A percentile compares a stretch with the other conserved stretches of the same genome.
phyloP scores from a whole-genome alignment of 1,284 basidiomycete genomes.

The Cryptococcus floricola region DNA sequence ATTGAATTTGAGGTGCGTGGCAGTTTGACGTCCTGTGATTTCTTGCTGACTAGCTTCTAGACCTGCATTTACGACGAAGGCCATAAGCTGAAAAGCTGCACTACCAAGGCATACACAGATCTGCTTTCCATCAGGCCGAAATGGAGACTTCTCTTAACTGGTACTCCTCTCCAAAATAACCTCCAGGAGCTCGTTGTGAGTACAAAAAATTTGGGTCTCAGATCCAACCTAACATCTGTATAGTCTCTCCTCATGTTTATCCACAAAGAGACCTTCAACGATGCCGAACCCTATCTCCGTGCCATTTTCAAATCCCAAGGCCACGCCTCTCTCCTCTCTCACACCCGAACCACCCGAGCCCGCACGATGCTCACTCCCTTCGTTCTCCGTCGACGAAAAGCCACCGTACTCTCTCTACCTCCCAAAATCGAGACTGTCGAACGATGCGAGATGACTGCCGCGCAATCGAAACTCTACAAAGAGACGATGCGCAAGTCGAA shows the following conservation, averaged over 20 bases:
- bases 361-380: conserved; percentile 99
- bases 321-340: conserved; percentile 73
- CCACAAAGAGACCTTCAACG: conserved; percentile 81
- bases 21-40: not conserved
- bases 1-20: conserved; percentile 71
- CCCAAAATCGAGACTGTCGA: conserved; percentile 88
- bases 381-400: conserved; percentile 90
- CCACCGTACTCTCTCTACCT: conserved; percentile 86
- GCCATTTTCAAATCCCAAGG: conserved; percentile 93
- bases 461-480: conserved; percentile 79
- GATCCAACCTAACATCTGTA: not conserved
- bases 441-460: conserved; percentile 85
- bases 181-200: conserved; percentile 86
- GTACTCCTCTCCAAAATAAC: conserved; percentile 82
- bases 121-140: conserved; percentile 77
- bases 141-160: conserved; percentile 91
- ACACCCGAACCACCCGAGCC: conserved; percentile 85
- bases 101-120: conserved; percentile 89
- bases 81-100: conserved; percentile 93
- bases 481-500: conserved; percentile 79
- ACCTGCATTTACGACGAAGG: conserved; percentile 93
- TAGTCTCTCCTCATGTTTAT: conserved; percentile 99
- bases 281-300: conserved; percentile 68
- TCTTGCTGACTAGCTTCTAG: conserved; percentile 47
- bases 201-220: conserved; percentile 15